phyloP scores from a whole-genome alignment of 139 green algal species.

The Chlorella sp. region DNA sequence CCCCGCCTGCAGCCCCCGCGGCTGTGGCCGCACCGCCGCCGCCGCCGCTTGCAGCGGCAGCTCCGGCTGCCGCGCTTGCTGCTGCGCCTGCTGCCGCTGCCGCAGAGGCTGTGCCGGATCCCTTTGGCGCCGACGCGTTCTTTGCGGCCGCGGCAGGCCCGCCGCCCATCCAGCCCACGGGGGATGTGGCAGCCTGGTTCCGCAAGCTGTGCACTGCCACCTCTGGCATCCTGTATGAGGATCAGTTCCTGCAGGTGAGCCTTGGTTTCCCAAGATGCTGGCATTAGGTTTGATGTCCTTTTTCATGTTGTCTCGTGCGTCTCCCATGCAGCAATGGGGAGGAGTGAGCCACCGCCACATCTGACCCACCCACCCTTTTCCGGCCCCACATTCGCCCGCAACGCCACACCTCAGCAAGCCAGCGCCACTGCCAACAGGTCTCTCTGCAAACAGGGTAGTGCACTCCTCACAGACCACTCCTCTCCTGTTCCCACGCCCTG shows the following conservation, averaged over 20 bases:
- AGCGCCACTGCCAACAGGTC: background rate
- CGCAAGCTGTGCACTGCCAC: slow-evolving; percentile 55
- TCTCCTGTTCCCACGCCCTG: background rate
- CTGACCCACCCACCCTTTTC: too few relatives aligned
- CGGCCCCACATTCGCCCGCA: too few relatives aligned
- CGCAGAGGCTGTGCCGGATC: slow-evolving; percentile 15
- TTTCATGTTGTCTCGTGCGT: background rate
- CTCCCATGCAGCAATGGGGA: too few relatives aligned
- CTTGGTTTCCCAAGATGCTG: too few relatives aligned
- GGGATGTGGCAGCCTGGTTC: slow-evolving; percentile 74
- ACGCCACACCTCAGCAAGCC: background rate
- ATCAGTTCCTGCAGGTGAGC: slow-evolving; percentile 86
- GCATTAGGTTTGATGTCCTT: background rate
- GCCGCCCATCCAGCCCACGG: slow-evolving; percentile 51
- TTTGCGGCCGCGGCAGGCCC: slow-evolving; percentile 6
- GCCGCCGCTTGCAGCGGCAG: background rate
- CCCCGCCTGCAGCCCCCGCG: background rate
- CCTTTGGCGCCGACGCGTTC: slow-evolving; percentile 32
- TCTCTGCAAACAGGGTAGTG: background rate
- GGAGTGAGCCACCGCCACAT: too few relatives aligned
- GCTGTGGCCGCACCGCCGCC: background rate
- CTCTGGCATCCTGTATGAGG: slow-evolving; percentile 95
- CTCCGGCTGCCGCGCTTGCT: background rate
- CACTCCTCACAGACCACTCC: background rate
- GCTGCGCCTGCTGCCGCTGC: background rate